Conservation (phyloP, 768 basidiomycete genomes). For the Candolleomyces aberdarensis region DNA sequence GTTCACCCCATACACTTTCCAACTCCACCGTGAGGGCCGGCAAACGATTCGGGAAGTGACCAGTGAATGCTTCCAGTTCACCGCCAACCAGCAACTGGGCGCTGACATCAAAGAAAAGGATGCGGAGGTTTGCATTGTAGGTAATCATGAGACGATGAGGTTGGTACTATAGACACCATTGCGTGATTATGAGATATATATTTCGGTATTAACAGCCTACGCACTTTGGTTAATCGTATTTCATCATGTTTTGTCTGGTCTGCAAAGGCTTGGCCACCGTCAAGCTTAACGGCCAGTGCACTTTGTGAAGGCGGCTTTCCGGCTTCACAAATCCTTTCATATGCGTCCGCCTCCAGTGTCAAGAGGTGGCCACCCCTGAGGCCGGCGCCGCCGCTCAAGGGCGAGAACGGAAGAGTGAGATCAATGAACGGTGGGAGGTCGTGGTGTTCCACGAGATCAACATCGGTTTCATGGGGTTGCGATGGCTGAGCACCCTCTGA, state of each 20-base stretch:
- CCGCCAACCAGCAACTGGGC: slow-evolving; percentile 51
- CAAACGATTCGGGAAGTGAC: slow-evolving; percentile 65
- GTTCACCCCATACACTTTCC: slow-evolving; percentile 34
- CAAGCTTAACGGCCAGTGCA: slow-evolving; percentile 29
- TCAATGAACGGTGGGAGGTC: background rate
- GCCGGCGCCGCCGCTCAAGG: slow-evolving; percentile 20
- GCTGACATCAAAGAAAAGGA: slow-evolving; percentile 76
- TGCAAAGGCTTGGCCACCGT: slow-evolving; percentile 57
- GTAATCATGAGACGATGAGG: slow-evolving; percentile 65
- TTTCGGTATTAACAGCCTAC: slow-evolving; percentile 9
- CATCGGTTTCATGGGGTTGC: no score
- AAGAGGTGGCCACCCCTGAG: slow-evolving; percentile 43
- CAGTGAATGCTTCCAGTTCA: slow-evolving; percentile 45
- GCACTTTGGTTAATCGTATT: slow-evolving; percentile 54
- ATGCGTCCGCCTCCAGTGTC: slow-evolving; percentile 43
- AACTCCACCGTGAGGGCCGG: slow-evolving; percentile 62
- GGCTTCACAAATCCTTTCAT: slow-evolving; percentile 36
- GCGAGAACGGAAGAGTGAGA: slow-evolving; percentile 7
- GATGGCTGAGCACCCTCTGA: no score
- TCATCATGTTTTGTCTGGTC: slow-evolving; percentile 49
- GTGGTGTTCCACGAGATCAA: background rate
- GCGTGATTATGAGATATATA: background rate
- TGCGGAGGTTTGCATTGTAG: slow-evolving; percentile 55
- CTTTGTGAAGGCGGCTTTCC: slow-evolving; percentile 15
- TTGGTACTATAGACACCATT: slow-evolving; percentile 42